These are phyloP conservation scores for Dalbergia cultrata DNA, from an alignment of 306 rosid genomes.

Conservation along the genomic window DNA sequence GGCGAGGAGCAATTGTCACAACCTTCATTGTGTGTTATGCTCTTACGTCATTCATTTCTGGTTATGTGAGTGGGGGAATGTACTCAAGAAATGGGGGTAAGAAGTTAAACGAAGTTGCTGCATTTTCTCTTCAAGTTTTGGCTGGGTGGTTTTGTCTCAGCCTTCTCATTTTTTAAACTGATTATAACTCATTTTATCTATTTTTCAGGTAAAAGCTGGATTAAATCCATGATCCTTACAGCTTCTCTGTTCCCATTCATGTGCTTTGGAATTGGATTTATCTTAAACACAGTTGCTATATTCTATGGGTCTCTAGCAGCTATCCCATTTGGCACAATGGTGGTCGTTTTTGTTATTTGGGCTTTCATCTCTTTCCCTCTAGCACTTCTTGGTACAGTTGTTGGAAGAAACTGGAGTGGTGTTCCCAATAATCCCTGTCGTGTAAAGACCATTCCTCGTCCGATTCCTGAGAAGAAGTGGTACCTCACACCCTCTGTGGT, in stretches of 20 bases:
- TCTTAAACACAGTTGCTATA: slow-evolving; percentile 91
- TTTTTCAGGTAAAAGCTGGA: slow-evolving; percentile 91
- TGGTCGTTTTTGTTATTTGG: slow-evolving; percentile 98
- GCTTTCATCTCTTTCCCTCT: slow-evolving; percentile 97
- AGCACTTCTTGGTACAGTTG: slow-evolving; percentile 99
- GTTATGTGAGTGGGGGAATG: slow-evolving; percentile 99
- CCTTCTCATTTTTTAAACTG: slow-evolving; percentile 24
- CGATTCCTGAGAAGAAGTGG: slow-evolving; percentile 99
- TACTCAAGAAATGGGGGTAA: slow-evolving; percentile 95
- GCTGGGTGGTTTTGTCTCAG: slow-evolving; percentile 35
- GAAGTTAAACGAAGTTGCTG: slow-evolving; percentile 43
- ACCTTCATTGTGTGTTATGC: slow-evolving; percentile 98
- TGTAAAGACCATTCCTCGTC: slow-evolving; percentile 99
- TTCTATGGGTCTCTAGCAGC: slow-evolving; percentile 99
- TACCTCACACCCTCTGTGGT: slow-evolving; percentile 97
- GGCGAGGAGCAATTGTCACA: slow-evolving; percentile 99
- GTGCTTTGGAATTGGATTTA: slow-evolving; percentile 98
- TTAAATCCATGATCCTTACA: slow-evolving; percentile 96
- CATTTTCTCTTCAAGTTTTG: slow-evolving; percentile 31
- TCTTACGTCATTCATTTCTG: slow-evolving; percentile 98
- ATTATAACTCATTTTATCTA: slow-evolving; percentile 15
- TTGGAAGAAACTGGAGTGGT: slow-evolving; percentile 99
- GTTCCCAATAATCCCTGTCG: slow-evolving; percentile 98
- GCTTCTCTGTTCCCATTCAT: slow-evolving; percentile 96
- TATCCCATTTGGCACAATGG: slow-evolving; percentile 98